Conservation (phyloP, 1,284 basidiomycete species). For the Bondarzewia mesenterica region DNA sequence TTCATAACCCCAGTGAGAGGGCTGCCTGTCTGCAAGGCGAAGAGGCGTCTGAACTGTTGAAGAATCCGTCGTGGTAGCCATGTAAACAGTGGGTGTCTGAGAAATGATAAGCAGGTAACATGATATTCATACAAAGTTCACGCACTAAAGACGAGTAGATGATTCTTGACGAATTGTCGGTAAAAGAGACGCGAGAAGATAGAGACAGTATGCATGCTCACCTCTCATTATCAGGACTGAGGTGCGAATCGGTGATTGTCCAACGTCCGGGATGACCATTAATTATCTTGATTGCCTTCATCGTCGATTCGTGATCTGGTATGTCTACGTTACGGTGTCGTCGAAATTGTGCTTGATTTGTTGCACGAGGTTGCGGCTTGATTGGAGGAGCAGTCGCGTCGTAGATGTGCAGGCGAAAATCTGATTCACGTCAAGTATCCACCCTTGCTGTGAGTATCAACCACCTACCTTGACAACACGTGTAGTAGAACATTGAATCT, state of each 20-base stretch:
- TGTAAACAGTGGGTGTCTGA: conserved; percentile 71
- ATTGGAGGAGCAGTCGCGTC: conserved; percentile 58
- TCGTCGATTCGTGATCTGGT: conserved; percentile 48
- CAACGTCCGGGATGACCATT: conserved; percentile 71
- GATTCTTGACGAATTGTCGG: conserved; percentile 45
- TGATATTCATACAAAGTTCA: not conserved
- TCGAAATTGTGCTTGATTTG: conserved; percentile 9
- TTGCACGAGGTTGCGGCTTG: conserved; percentile 9
- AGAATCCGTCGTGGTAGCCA: conserved; percentile 76
- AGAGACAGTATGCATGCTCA: conserved; percentile 17
- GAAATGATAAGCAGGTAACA: conserved; percentile 5
- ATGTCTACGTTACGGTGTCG: conserved; percentile 13
- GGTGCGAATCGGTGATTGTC: conserved; percentile 94
- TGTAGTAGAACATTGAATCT: conserved; percentile 81
- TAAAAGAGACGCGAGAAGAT: conserved; percentile 2
- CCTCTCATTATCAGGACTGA: conserved; percentile 89
- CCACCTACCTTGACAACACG: conserved; percentile 64
- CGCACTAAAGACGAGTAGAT: conserved; percentile 86
- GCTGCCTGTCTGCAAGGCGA: conserved; percentile 41
- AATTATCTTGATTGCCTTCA: conserved; percentile 76
- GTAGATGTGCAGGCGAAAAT: conserved; percentile 85
- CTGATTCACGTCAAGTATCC: conserved; percentile 29
- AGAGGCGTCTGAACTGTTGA: conserved; percentile 68
- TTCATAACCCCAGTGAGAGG: conserved; percentile 31
- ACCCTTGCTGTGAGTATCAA: not conserved